These are phyloP conservation scores for Syncephalastrum sp. DNA, from an alignment of 371 early-diverging fungal species.

Conservation along the genomic window DNA sequence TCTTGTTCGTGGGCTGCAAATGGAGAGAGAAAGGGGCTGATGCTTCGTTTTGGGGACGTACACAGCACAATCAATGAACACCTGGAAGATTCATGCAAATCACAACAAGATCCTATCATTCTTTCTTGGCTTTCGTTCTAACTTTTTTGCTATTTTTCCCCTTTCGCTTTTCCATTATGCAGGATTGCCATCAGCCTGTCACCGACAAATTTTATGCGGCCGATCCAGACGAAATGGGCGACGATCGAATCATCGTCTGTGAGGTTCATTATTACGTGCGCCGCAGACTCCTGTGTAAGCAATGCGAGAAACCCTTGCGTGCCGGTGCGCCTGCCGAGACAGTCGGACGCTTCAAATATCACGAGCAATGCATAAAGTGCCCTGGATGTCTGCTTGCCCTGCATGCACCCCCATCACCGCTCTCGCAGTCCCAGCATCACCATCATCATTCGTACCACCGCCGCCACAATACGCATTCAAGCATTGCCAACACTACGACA, in stretches of 20 bases:
- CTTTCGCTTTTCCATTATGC: background rate
- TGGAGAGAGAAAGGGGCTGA: slow-evolving; percentile 1
- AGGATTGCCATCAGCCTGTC: slow-evolving; percentile 18
- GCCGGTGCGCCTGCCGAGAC: slow-evolving; percentile 2
- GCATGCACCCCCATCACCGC: slow-evolving; percentile 5
- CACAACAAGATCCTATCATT: too few relatives aligned
- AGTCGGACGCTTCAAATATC: slow-evolving; percentile 13
- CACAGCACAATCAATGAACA: background rate
- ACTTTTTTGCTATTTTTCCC: too few relatives aligned
- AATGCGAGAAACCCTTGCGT: slow-evolving; percentile 6
- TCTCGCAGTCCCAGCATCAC: background rate
- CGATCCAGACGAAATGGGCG: slow-evolving; percentile 6
- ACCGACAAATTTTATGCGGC: slow-evolving; percentile 18
- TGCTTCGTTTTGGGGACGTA: slow-evolving; percentile 11
- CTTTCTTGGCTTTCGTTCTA: too few relatives aligned
- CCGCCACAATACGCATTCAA: background rate
- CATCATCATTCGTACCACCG: background rate
- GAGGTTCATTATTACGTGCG: slow-evolving; percentile 15
- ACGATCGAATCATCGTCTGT: slow-evolving; percentile 11
- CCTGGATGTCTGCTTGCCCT: slow-evolving; percentile 14
- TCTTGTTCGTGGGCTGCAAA: background rate
- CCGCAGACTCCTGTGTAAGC: slow-evolving; percentile 3
- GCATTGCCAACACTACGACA: background rate
- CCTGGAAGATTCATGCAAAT: background rate
- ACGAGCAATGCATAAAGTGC: slow-evolving; percentile 16